Base-by-base conservation (phyloP, 2,329 filamentous ascomycete genomes). In the Xylaria sp. region DNA sequence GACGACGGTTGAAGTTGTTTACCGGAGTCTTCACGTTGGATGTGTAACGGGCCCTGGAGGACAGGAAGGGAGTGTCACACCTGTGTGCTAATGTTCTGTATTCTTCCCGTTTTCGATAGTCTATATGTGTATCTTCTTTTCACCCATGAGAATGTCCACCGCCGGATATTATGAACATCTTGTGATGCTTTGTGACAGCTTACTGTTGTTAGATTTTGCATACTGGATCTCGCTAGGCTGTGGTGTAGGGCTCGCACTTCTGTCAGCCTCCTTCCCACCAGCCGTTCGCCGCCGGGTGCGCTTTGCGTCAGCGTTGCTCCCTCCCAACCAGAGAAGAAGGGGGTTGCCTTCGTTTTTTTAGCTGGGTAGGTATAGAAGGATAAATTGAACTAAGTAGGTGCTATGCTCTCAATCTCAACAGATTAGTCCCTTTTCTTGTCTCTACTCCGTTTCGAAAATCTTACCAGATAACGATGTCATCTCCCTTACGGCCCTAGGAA, bases 391-490 rank as follows among this genome's bases (percentile, higher is more conserved):
- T n/a, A n/a, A n/a, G n/a, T n/a, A n/a, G n/a, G n/a, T n/a, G n/a
- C n/a, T n/a, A n/a, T n/a, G n/a, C n/a, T n/a, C n/a, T n/a, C n/a
- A n/a, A n/a, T n/a, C 36, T 49, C 45, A 49, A 49, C 45, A 49
- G 45, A 49, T 49, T 49, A 49, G 45, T 27, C 20, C 22, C 45
- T 49, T 49, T 9, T 49, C 45, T 49, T 25, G 45, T 49, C 45
- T 49, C 36, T 39, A 39, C 36, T 39, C 36, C 36, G 47, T 51
- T 51, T 51, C 47, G 47, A 51, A 51, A 51, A 6, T 51, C 47
- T 51, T 51, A 51, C 47, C 47, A 51, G 47, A 51, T 51, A 51
- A 51, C 47, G 47, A 51, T 51, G 47, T 51, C 47, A 51, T 51
- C 47, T 51, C 47, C 47, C 25, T 51, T 27, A 51, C 27, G 47